Evolutionary conservation across 441 rosid species (phyloP), one percentile per base, ranked within the genome.

Genomic region (Croton setiger): DNA sequence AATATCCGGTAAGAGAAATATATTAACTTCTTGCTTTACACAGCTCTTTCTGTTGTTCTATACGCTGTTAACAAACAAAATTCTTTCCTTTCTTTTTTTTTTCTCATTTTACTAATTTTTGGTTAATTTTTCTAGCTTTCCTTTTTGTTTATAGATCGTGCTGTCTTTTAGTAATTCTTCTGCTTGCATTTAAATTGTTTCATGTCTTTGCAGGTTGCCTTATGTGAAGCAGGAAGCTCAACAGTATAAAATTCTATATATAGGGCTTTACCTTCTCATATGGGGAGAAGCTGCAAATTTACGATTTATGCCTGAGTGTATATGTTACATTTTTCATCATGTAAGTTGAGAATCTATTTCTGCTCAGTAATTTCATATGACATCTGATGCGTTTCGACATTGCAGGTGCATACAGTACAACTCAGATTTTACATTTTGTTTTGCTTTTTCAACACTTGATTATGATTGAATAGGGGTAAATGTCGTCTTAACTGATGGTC

Each of bases 261-360:
- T 92, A 56, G 98, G 87, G 70, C 99, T 95, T 76, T 87, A 92
- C 87, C 96, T 95, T 78, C 97, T 95, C 69, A 90, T 92, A 70
- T 92, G 99, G 99, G 99, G 99, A 59, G 99, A 95, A 79, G 98
- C 99, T 58, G 96, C 99, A 41, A 95, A 88, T 80, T 73, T 95
- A 87, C 86, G 99, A 82, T 86, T 92, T 75, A 85, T 95, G 96
- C 93, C 98, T 35, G 99, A 95, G 81, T 95, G 98, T 78, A 74
- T 95, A 48, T 95, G 98, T 47, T 95, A 85, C 76, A 90, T 95
- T 64, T 95, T 95, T 84, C 99, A 95, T 75, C 91, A 95, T 71
- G 99, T 92, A 84, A 84, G 99, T 27, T 66, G 51, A 68, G 74
- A 67, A 47, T 57, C n/a, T 37, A 3, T 60, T 76, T 45, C 56